A percentile compares a stretch with the other conserved stretches of the same genome.
Evolutionary conservation across 768 basidiomycete species (phyloP).

Genomic region (Xanthoconium stramineum): DNA sequence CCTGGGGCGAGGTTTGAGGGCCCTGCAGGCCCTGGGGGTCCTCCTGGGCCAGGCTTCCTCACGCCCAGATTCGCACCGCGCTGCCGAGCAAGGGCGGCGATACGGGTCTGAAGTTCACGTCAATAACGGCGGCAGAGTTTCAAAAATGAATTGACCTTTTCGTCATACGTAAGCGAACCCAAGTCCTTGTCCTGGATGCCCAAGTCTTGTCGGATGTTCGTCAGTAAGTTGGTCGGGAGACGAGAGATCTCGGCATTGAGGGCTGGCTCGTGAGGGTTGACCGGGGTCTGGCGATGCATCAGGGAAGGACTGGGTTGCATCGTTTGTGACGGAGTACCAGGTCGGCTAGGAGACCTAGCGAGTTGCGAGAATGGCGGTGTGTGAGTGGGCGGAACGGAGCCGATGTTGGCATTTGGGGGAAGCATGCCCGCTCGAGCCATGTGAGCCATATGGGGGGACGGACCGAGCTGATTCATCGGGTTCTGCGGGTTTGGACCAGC

Average conservation of each 20-base stretch:
- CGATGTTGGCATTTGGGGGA: conserved; percentile 41
- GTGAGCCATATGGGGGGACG: conserved; percentile 49
- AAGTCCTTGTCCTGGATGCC: conserved; percentile 48
- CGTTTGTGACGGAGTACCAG: conserved; percentile 50
- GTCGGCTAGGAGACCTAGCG: conserved; percentile 59
- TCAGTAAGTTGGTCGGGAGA: conserved; percentile 37
- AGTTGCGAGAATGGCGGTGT: conserved; percentile 42
- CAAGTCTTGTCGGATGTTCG: conserved; percentile 39
- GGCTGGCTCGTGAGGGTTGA: conserved; percentile 18
- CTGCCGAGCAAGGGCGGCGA: conserved; percentile 31
- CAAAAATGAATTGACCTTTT: conserved; percentile 50
- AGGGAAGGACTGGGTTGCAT: conserved; percentile 59
- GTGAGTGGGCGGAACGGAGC: conserved; percentile 37
- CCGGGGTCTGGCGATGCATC: conserved; percentile 43
- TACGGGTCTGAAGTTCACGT: conserved; percentile 33
- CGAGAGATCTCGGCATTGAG: conserved; percentile 42
- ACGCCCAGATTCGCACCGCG: conserved; percentile 13
- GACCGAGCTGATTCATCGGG: conserved; percentile 50
- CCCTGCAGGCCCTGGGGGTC: conserved; percentile 24
- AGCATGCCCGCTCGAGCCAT: conserved; percentile 47
- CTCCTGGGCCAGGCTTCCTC: conserved; percentile 30
- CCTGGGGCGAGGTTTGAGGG: conserved; percentile 26
- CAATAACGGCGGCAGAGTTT: background rate
- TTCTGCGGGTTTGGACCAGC: conserved; percentile 31
- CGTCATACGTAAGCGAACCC: conserved; percentile 39